phyloP scores from a whole-genome alignment of 2,329 filamentous ascomycete genomes.

The Diaporthe destruens region DNA sequence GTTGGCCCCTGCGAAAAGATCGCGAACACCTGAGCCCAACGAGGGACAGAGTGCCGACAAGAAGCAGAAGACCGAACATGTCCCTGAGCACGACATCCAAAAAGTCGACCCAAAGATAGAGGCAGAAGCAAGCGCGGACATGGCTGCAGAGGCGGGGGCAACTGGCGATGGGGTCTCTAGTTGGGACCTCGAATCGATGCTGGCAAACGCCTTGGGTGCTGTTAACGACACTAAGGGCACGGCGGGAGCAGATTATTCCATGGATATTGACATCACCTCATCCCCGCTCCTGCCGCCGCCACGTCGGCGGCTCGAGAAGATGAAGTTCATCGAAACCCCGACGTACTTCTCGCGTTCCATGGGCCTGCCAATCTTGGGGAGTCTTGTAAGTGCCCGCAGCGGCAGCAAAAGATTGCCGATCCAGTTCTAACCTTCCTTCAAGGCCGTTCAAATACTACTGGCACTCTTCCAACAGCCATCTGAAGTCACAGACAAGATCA shows the following conservation, averaged over 20 bases:
- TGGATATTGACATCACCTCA: conserved; percentile 28
- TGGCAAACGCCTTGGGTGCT: conserved; percentile 35
- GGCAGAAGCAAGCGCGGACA: conserved; percentile 39
- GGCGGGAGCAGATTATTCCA: conserved; percentile 31
- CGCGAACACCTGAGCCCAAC: conserved; percentile 37
- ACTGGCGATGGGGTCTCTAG: conserved; percentile 16
- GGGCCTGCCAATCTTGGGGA: conserved; percentile 52
- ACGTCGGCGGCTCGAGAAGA: conserved; percentile 48
- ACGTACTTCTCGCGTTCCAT: conserved; percentile 53
- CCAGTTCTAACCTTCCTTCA: conserved; percentile 9
- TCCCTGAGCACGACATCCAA: conserved; percentile 12
- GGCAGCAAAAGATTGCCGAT: neutral
- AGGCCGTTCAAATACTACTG: conserved; percentile 55
- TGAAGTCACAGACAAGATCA: conserved; percentile 47
- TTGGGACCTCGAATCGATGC: conserved; percentile 40
- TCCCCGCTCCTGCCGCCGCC: conserved; percentile 35
- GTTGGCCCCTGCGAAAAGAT: conserved; percentile 35
- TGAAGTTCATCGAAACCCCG: conserved; percentile 52
- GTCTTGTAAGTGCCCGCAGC: conserved; percentile 45
- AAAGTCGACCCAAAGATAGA: conserved; percentile 20
- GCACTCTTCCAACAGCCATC: conserved; percentile 52
- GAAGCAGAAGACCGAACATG: conserved; percentile 40
- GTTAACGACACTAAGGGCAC: conserved; percentile 31
- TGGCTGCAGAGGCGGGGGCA: neutral
- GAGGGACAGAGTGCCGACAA: conserved; percentile 36